Base-by-base conservation (phyloP, 345 rosid species). In the Eucalyptus pumila region DNA sequence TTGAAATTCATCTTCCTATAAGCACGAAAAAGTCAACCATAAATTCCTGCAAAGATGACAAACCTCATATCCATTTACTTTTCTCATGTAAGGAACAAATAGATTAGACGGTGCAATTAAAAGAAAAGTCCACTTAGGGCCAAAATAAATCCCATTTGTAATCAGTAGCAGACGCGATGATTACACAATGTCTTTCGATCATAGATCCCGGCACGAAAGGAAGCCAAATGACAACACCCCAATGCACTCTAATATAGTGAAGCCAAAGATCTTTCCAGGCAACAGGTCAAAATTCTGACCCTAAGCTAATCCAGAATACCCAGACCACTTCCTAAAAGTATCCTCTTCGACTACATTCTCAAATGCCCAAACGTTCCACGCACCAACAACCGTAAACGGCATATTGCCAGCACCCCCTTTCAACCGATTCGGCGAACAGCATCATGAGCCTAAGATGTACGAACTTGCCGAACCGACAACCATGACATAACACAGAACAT, bases 1-100 rank as follows among this genome's bases (percentile, higher is more conserved):
- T 91, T 92, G 92, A 93, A 91, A 88, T 93, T 91, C 94, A 93
- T 93, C 76, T 89, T 92, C 69, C 88, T 90, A 86, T n/a, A 85
- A 12, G 23, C 87, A 67, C 30, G 15, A 44, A 45, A 72, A 80
- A 49, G 40, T 2, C 54, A 76, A 58, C 40, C 34, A 87, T 81
- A 48, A 37, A 48, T 30, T 44, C 54, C 86, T 16, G 50, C 50
- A 76, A 76, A 40, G 85, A 76, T 76, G 85, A 40, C 45, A 37
- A 76, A 40, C 2, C 83, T 76, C 47, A 23, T 37, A 76, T 40
- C 83, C 83, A 76, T 21, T 37, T 21, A 76, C 83, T 76, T 19
- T 76, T 76, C 83, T 21, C 83, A 76, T 27, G 2, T 21, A 40
- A 40, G 85, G 85, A 40, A 76, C 27, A 40, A 37, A 76, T 21